Conservation (phyloP, 228 moss, liverwort and hornwort species). For the Sphagnum fallax region DNA sequence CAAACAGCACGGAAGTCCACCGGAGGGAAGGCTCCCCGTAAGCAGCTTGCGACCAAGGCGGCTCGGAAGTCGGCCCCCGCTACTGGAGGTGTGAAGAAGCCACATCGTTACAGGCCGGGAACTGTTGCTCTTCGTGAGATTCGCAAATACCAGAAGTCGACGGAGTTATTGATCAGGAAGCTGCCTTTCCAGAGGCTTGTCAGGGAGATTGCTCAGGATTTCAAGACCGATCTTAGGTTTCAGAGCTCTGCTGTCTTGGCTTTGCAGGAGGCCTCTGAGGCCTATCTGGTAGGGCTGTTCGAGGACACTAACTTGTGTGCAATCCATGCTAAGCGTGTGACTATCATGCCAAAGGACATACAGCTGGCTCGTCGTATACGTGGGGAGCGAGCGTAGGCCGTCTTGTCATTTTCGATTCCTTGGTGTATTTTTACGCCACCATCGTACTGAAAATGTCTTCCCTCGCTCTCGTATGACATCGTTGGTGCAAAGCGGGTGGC, state of each 20-base stretch:
- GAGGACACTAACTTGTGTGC: not conserved
- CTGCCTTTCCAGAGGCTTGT: not conserved
- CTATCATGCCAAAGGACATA: not conserved
- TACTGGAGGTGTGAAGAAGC: not conserved
- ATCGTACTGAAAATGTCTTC: no score
- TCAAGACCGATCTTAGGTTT: slow-evolving; percentile 1
- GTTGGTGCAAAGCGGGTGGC: no score
- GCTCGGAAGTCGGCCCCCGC: not conserved
- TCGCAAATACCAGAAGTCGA: not conserved
- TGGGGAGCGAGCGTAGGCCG: not conserved
- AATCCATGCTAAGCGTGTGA: not conserved
- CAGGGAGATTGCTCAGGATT: slow-evolving; percentile 1
- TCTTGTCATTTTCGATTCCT: not conserved
- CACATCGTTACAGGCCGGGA: not conserved
- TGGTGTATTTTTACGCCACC: not conserved
- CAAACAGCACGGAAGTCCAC: not conserved
- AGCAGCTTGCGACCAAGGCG: not conserved
- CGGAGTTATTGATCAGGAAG: not conserved
- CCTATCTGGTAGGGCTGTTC: not conserved
- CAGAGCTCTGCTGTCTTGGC: not conserved
- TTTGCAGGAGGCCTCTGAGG: not conserved
- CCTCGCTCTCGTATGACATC: no score
- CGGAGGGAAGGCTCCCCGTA: not conserved
- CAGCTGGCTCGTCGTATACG: not conserved
- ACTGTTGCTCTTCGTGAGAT: not conserved